Evolutionary conservation across 2,329 filamentous ascomycete species (phyloP).

Genomic region (Fusarium graminum): DNA sequence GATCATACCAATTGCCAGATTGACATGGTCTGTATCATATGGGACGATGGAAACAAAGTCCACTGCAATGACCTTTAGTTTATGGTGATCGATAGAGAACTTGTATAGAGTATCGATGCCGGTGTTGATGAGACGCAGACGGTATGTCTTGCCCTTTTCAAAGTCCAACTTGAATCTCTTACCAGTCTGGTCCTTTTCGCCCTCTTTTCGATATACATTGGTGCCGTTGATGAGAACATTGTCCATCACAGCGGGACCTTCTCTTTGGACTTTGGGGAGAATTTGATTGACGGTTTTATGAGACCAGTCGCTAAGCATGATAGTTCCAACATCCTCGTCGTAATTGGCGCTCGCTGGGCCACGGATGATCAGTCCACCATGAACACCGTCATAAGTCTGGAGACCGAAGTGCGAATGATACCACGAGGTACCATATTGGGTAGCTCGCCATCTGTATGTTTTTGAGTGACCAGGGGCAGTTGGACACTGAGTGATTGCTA

Average conservation of each 20-base stretch:
- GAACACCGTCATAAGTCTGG: conserved; percentile 67
- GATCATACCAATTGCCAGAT: conserved; percentile 59
- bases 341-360: conserved; percentile 71
- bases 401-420: conserved; percentile 72
- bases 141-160: conserved; percentile 59
- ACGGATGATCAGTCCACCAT: conserved; percentile 72
- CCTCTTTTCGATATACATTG: conserved; percentile 51
- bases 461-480: conserved; percentile 64
- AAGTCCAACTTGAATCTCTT: conserved; percentile 56
- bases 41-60: conserved; percentile 71
- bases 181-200: conserved; percentile 46
- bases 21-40: conserved; percentile 65
- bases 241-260: conserved; percentile 51
- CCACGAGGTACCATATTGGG: conserved; percentile 68
- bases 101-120: conserved; percentile 60
- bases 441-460: conserved; percentile 70
- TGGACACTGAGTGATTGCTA: conserved; percentile 63
- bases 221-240: conserved; percentile 63
- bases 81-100: conserved; percentile 69
- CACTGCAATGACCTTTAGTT: conserved; percentile 66
- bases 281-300: conserved; percentile 59
- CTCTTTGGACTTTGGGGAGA: conserved; percentile 37
- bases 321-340: conserved; percentile 71
- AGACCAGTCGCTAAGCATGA: conserved; percentile 72
- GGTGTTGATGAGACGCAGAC: conserved; percentile 63